Evolutionary conservation across 2,329 filamentous ascomycete genomes (phyloP), one percentile per base, ranked within the genome.

Genomic region (Lecanicillium sp.): DNA sequence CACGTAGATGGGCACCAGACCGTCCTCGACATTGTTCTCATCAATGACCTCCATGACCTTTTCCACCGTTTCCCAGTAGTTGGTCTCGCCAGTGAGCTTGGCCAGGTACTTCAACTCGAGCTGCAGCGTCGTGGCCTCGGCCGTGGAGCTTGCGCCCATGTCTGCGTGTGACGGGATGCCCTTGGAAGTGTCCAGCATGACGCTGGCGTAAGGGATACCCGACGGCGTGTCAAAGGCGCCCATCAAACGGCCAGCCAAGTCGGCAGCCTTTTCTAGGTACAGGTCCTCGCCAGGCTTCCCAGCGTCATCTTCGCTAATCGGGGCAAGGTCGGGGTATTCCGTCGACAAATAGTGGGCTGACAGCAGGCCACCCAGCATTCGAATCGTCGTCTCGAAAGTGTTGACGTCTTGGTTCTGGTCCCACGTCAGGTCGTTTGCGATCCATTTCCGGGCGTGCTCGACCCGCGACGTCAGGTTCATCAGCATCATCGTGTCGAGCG

Each of bases 81-180:
- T 77, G 43, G 84, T 82, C 67, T 98, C 93, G 29, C 93, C 93
- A 0, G 90, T 98, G 50, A 98, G 73, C 66, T 95, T 95, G 41
- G 93, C 86, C 14, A 98, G 75, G 62, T 98, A 98, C 66, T 97
- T 97, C 74, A 97, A 89, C 65, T 98, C 93, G 10, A 98, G 79
- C 69, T 98, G 93, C 38, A 98, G 66, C 8, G 86, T 93, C 3
- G 91, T 89, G 1, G 91, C 86, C 71, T 98, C 93, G 2, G 93
- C 90, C 0, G 91, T 97, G 2, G 91, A 96, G 1, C 90, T 93
- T 7, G 91, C 89, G 9, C 93, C 93, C 15, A 77, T 81, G 62
- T 95, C 89, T 17, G 81, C 81, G 61, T 97, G 90, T 2, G 91
- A 93, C 11, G 79, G 77, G 38, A 95, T 78, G 11, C 90, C 89